Base-by-base conservation (phyloP, 139 green algal species). In the Desmodesmus armatus region DNA sequence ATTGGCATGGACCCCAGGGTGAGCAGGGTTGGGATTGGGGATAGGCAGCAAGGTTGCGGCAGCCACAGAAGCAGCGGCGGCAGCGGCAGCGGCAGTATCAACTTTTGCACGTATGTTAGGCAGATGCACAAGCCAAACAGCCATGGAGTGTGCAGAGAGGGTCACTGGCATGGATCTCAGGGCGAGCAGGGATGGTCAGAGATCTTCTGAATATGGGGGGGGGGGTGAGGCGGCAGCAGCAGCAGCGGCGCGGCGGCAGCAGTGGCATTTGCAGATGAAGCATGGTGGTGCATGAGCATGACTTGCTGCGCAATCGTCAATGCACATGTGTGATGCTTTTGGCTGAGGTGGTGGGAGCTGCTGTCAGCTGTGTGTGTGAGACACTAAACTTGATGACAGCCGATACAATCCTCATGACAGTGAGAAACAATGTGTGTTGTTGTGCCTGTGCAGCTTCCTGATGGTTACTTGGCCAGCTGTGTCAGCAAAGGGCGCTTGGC, bases 401-500 rank as follows among this genome's bases (percentile, higher is more conserved):
- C n/a, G n/a, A n/a, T n/a, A n/a, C n/a, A n/a, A n/a, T n/a, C n/a
- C n/a, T n/a, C n/a, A n/a, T n/a, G n/a, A n/a, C n/a, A n/a, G n/a
- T n/a, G n/a, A n/a, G n/a, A n/a, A n/a, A n/a, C n/a, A 72, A 7
- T 3, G 17, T 43, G 11, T 43, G 63, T 11, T 29, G 35, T 19
- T 3, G 11, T 51, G 40, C 39, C 15, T 75, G 11, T 27, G 25
- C 80, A 85, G 80, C 5, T 69, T 55, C 51, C 80, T 62, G 80
- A 31, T 19, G 87, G 87, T 33, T 66, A 82, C 44, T 84, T 90
- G 82, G 87, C 87, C 5, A 63, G 69, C 53, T 96, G 93, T 73
- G 88, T 95, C 35, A 90, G 77, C 71, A 91, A 90, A 53, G 93
- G 93, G 25, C 90, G 94, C 44, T 83, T 96, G 21, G 93, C 93